Percentiles rank a stretch among this genome's conserved stretches.
Conservation (phyloP, 441 rosid species). For the Arabidopsis lyrata region DNA sequence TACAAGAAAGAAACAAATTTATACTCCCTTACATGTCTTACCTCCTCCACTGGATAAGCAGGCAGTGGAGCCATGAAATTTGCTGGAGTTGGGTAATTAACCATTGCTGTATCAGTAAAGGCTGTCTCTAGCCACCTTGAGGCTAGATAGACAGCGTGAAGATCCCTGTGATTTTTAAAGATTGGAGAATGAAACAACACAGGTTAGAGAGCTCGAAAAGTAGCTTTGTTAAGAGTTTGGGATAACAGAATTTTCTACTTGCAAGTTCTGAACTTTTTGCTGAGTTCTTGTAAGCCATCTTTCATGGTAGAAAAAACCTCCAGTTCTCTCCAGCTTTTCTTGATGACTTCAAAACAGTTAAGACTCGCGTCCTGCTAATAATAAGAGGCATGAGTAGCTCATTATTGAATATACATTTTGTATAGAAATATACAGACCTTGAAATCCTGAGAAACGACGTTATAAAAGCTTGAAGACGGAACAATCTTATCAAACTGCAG, state of each 20-base stretch:
- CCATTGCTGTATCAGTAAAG: constrained; percentile 8
- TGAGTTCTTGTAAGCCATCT: constrained; percentile 18
- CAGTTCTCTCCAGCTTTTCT: constrained; percentile 6
- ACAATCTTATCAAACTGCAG: constrained; percentile 71
- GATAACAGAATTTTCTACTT: background rate
- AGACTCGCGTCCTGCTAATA: constrained; percentile 5
- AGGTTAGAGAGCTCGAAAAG: background rate
- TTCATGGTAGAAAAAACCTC: constrained; percentile 3
- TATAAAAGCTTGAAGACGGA: constrained; percentile 72
- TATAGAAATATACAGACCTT: constrained; percentile 49
- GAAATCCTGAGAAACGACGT: constrained; percentile 72
- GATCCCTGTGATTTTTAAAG: background rate
- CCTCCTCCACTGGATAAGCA: constrained; percentile 24
- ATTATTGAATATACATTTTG: background rate
- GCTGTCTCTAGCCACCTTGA: constrained; percentile 6
- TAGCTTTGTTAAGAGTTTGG: background rate
- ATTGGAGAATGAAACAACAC: background rate
- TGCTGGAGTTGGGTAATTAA: constrained; percentile 18
- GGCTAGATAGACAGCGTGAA: background rate
- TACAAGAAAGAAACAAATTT: background rate
- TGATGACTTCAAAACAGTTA: constrained; percentile 22
- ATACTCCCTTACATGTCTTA: background rate
- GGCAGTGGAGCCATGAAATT: constrained; percentile 20
- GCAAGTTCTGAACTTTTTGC: constrained; percentile 9
- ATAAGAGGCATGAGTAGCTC: background rate